Conservation (phyloP, 331 rosid genomes). For the Malus hybrid region DNA sequence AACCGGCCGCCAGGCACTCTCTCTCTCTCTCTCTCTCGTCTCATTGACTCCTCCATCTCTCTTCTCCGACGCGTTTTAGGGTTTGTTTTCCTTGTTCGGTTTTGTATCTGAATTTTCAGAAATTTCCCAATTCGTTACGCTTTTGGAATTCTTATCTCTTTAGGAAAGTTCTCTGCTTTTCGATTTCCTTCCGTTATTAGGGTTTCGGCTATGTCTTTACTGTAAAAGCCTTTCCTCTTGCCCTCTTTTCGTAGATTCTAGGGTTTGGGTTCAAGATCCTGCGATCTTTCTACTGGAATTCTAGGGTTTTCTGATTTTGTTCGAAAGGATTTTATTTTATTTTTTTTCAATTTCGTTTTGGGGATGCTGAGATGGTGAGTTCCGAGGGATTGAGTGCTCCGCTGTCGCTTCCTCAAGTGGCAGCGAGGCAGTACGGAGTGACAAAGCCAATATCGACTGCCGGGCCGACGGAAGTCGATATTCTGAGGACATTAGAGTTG, state of each 20-base stretch:
- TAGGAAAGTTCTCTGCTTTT: background rate
- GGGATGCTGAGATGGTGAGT: conserved; percentile 38
- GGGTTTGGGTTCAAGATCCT: conserved; percentile 11
- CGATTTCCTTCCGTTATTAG: background rate
- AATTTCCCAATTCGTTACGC: background rate
- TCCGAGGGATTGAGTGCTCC: conserved; percentile 36
- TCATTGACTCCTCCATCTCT: background rate
- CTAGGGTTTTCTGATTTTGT: background rate
- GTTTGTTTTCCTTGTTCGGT: background rate
- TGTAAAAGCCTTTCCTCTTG: too few relatives aligned
- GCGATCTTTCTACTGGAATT: background rate
- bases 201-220: background rate
- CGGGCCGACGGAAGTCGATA: conserved; percentile 9
- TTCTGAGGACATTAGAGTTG: too few relatives aligned
- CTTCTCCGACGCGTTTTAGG: background rate
- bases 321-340: background rate
- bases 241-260: background rate
- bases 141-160: background rate
- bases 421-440: conserved; percentile 44
- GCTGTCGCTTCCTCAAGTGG: conserved; percentile 13
- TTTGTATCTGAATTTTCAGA: background rate
- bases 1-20: background rate
- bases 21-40: background rate
- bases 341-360: background rate
- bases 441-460: conserved; percentile 63